A percentile compares a stretch with the other conserved stretches of the same genome.
Evolutionary conservation across 2,329 filamentous ascomycete species (phyloP).

Genomic region (Emmonsiellopsis sp.): DNA sequence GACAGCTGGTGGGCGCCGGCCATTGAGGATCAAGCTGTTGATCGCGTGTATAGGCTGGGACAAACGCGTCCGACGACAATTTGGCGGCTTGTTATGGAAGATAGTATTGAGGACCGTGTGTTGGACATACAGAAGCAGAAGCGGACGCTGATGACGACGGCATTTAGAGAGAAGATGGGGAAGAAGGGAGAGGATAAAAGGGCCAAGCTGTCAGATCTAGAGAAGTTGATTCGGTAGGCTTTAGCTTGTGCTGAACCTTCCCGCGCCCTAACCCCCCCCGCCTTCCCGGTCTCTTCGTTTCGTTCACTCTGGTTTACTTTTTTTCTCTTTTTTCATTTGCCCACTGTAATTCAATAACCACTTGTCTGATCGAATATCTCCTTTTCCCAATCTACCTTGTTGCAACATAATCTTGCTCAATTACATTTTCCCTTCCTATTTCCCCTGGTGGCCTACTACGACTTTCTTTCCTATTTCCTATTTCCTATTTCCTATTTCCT

Average conservation of each 20-base stretch:
- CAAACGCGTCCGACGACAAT: slow-evolving; percentile 71
- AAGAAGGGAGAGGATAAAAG: slow-evolving; percentile 45
- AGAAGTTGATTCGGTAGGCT: slow-evolving; percentile 22
- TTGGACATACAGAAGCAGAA: slow-evolving; percentile 71
- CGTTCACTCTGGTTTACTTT: neutral
- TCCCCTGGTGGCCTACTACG: neutral
- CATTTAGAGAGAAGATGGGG: slow-evolving; percentile 60
- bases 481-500: neutral
- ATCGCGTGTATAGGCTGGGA: slow-evolving; percentile 76
- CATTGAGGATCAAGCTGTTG: slow-evolving; percentile 84
- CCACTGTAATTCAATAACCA: neutral
- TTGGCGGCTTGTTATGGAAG: slow-evolving; percentile 72
- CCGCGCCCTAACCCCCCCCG: neutral
- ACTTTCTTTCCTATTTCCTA: neutral
- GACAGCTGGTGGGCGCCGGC: slow-evolving; percentile 91
- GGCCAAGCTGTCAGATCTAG: slow-evolving; percentile 44
- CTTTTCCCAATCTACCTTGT: no score
- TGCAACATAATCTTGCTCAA: neutral
- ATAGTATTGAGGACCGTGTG: slow-evolving; percentile 70
- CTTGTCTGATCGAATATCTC: no score
- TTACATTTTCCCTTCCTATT: neutral
- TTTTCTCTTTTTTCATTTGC: neutral
- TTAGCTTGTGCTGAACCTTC: neutral
- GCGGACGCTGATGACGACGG: slow-evolving; percentile 64
- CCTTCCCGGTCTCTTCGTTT: neutral